Conservation (phyloP, 2,329 filamentous ascomycete species). For the Colletotrichum sp. region DNA sequence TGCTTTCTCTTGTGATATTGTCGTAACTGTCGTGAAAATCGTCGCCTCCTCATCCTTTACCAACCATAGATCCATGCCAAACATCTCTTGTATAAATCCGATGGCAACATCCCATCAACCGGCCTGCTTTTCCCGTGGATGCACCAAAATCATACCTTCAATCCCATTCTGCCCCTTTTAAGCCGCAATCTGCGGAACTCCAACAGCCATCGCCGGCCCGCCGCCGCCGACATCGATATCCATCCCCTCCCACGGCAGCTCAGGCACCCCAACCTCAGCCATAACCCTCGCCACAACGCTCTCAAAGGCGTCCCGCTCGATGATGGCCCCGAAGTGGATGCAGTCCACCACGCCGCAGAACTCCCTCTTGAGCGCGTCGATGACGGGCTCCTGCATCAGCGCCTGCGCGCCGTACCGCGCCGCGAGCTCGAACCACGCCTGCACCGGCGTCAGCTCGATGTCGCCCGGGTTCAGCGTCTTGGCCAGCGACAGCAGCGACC, state of each 20-base stretch:
- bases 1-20: background rate
- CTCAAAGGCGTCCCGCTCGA: slow-evolving; percentile 52
- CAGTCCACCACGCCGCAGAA: slow-evolving; percentile 50
- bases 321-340: slow-evolving; percentile 51
- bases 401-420: slow-evolving; percentile 40
- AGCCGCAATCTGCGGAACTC: background rate
- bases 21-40: background rate
- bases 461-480: slow-evolving; percentile 45
- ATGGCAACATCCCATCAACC: background rate
- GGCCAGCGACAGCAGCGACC: slow-evolving; percentile 49
- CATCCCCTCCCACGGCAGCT: slow-evolving; percentile 7
- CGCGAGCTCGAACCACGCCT: slow-evolving; percentile 60
- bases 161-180: background rate
- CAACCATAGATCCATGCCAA: background rate
- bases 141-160: background rate
- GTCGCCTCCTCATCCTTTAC: background rate
- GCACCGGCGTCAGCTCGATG: slow-evolving; percentile 53
- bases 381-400: slow-evolving; percentile 36
- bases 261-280: slow-evolving; percentile 21
- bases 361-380: slow-evolving; percentile 44
- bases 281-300: slow-evolving; percentile 47
- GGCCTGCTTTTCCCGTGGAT: background rate
- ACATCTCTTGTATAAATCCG: background rate
- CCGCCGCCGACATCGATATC: background rate
- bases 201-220: background rate